Percentiles rank a stretch among this genome's conserved stretches.
These are phyloP conservation scores for Umbelopsis isabellina DNA, from an alignment of 192 early-diverging fungal genomes.

Conservation along the genomic window DNA sequence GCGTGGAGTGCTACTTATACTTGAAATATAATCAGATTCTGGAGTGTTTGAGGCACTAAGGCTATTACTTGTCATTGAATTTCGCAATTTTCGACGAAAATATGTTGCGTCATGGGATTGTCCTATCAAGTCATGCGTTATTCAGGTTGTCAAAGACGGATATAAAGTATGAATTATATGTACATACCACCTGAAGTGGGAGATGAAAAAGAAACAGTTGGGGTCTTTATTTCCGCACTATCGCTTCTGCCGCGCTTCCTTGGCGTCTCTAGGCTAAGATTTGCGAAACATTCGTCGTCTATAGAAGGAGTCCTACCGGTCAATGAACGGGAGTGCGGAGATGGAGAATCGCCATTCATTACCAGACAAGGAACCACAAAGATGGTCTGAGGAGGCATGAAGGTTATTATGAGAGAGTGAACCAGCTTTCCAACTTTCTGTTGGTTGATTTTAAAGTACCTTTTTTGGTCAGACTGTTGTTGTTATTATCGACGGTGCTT, in stretches of 20 bases:
- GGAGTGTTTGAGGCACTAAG: background rate
- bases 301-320: background rate
- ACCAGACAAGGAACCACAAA: conserved; percentile 9
- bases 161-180: background rate
- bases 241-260: background rate
- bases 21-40: conserved; percentile 14
- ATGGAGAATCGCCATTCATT: conserved; percentile 11
- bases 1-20: background rate
- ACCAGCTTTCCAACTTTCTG: background rate
- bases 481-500: background rate
- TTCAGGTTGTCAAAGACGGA: background rate
- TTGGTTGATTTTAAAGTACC: conserved; percentile 22
- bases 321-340: background rate
- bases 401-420: background rate
- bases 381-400: conserved; percentile 20
- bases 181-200: conserved; percentile 4
- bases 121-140: background rate
- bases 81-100: conserved; percentile 3
- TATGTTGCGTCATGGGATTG: conserved; percentile 15
- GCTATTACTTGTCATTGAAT: conserved; percentile 9
- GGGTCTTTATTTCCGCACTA: background rate
- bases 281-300: conserved; percentile 6
- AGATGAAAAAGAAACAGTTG: conserved; percentile 2
- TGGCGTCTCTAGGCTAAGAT: conserved; percentile 5
- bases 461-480: conserved; percentile 8